A percentile compares a stretch with the other conserved stretches of the same genome.
These are phyloP conservation scores for Ogataea saltuana DNA, from an alignment of 805 yeast species.

Conservation along the genomic window DNA sequence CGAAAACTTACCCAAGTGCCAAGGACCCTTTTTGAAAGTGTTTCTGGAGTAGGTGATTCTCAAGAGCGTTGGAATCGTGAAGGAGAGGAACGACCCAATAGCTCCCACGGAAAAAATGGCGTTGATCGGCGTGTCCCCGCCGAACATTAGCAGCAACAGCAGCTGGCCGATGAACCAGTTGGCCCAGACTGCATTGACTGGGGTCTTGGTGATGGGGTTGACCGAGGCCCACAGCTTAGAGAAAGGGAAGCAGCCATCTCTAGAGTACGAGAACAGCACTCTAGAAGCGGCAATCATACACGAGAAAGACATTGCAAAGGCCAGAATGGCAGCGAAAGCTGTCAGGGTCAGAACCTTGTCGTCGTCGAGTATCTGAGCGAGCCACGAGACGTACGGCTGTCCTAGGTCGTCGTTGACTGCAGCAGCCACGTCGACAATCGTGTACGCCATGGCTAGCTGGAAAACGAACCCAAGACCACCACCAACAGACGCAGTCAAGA, in stretches of 20 bases:
- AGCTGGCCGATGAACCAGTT: slow-evolving; percentile 56
- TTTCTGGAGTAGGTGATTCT: slow-evolving; percentile 54
- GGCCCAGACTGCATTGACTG: slow-evolving; percentile 62
- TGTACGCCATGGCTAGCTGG: slow-evolving; percentile 61
- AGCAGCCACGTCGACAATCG: slow-evolving; percentile 48
- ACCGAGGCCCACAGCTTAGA: slow-evolving; percentile 53
- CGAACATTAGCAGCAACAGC: slow-evolving; percentile 57
- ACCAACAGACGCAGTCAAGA: slow-evolving; percentile 54
- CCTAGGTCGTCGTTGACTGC: slow-evolving; percentile 52
- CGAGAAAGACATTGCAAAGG: slow-evolving; percentile 50
- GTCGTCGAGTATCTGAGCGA: slow-evolving; percentile 47
- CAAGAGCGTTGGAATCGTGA: slow-evolving; percentile 58
- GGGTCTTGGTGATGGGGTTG: slow-evolving; percentile 54
- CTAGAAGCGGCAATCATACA: slow-evolving; percentile 65
- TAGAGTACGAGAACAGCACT: slow-evolving; percentile 62
- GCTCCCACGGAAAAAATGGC: slow-evolving; percentile 76
- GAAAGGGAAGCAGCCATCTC: slow-evolving; percentile 67
- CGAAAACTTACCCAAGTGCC: slow-evolving; percentile 57
- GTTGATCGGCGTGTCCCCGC: slow-evolving; percentile 62
- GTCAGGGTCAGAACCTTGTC: slow-evolving; percentile 44
- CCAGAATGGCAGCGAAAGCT: slow-evolving; percentile 42
- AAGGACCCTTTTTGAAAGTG: slow-evolving; percentile 61
- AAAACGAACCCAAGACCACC: slow-evolving; percentile 57
- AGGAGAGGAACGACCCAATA: slow-evolving; percentile 64
- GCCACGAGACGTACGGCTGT: slow-evolving; percentile 59